Base-by-base conservation (phyloP, 2,329 filamentous ascomycete species). In the Neophaeococcomyces mojaviensis region DNA sequence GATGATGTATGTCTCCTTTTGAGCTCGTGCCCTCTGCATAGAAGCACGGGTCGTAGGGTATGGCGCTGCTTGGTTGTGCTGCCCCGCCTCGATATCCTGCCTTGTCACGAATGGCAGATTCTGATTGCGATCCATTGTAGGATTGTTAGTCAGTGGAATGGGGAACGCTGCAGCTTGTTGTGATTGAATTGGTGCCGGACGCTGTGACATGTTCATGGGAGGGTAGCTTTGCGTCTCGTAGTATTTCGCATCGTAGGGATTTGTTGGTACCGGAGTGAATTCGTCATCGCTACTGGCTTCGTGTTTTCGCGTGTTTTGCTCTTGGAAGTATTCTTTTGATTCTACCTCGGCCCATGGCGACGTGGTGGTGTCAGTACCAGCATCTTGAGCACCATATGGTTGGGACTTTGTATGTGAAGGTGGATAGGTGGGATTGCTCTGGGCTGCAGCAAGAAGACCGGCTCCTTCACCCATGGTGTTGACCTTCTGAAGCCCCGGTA, bases 21-120 rank as follows among this genome's bases (percentile, higher is more conserved):
- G 24, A 28, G 24, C 24, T 6, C 10, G 24, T 28, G 24, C 10
- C 5, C 10, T 28, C 24, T 28, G 24, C 24, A 28, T 28, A 10
- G 24, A 10, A 28, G 24, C 24, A 28, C 24, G 24, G 24, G 5
- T 28, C 10, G 24, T 10, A 5, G 24, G 5, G 10, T 5, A 28
- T 28, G 10, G 90, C 43, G 87, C 89, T 7, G 90, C 89, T 2
- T 79, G 90, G 37, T 76, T 96, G 18, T 82, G 87, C 1, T 89
- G 88, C 20, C 84, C 95, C 3, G 86, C 89, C 3, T 82, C 97
- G 50, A 89, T 78, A 2, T 88, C 85, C 43, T 79, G 94, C 41
- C 79, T 94, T 34, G 73, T 96, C 39, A 78, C 88, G 56, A 88
- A 86, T 3, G 85, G 82, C 49, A 81, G 82, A 62, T 34, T 28